A percentile compares a stretch with the other conserved stretches of the same genome.
phyloP scores from a whole-genome alignment of 306 rosid species.

The Lablab purpureus region DNA sequence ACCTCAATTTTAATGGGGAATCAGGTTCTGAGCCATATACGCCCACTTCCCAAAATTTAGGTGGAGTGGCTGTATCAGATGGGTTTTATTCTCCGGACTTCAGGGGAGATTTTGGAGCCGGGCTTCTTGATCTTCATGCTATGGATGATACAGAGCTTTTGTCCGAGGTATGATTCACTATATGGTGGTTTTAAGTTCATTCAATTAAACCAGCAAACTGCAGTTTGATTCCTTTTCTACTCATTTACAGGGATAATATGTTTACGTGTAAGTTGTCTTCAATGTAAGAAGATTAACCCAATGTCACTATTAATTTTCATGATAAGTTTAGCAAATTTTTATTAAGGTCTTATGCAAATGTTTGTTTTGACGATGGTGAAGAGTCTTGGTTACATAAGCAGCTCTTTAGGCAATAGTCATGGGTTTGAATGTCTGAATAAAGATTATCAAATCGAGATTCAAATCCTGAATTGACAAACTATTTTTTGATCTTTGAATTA shows the following conservation, averaged over 20 bases:
- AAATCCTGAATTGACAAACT: not conserved
- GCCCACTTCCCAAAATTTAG: constrained; percentile 71
- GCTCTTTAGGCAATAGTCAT: not conserved
- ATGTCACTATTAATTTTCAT: not conserved
- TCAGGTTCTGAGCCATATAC: constrained; percentile 83
- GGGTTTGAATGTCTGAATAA: not conserved
- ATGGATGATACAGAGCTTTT: constrained; percentile 99
- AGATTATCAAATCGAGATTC: not conserved
- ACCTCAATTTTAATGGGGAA: constrained; percentile 92
- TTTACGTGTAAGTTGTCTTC: not conserved
- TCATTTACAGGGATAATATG: constrained; percentile 4
- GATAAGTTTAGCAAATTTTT: constrained; percentile 6
- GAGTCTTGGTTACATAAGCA: not conserved
- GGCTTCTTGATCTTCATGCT: constrained; percentile 97
- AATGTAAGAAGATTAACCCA: constrained; percentile 7
- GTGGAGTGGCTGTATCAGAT: constrained; percentile 66
- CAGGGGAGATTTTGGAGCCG: constrained; percentile 96
- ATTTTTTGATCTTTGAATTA: not conserved
- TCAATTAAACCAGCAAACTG: constrained; percentile 9
- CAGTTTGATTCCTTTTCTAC: constrained; percentile 15
- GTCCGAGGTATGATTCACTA: constrained; percentile 68
- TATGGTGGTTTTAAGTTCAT: constrained; percentile 14
- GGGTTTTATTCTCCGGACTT: constrained; percentile 86
- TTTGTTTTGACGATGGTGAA: constrained; percentile 12
- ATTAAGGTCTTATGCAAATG: constrained; percentile 18